phyloP scores from a whole-genome alignment of 2,329 filamentous ascomycete species.

The Alternaria rosae region DNA sequence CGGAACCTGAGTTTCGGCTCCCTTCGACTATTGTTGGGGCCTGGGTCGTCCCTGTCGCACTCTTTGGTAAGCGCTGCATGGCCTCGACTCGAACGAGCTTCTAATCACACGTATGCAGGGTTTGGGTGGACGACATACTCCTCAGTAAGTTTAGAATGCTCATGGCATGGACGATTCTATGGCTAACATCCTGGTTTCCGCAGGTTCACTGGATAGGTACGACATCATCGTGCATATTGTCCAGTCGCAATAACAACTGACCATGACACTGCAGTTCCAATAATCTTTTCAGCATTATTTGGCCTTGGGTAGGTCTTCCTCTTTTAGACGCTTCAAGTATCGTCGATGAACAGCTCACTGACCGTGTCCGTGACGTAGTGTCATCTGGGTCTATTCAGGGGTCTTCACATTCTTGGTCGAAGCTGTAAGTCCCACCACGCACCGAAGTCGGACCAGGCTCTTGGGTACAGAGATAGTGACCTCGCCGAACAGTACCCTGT shows the following conservation, averaged over 20 bases:
- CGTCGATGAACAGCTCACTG: conserved; percentile 39
- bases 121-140: conserved; percentile 87
- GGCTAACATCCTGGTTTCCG: conserved; percentile 38
- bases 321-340: conserved; percentile 28
- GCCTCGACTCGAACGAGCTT: conserved; percentile 30
- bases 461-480: conserved; percentile 30
- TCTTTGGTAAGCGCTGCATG: conserved; percentile 70
- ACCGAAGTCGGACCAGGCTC: conserved; percentile 33
- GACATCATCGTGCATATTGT: conserved; percentile 30
- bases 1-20: conserved; percentile 87
- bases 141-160: conserved; percentile 72
- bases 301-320: conserved; percentile 51
- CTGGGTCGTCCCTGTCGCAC: conserved; percentile 76
- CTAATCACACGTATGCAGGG: conserved; percentile 50
- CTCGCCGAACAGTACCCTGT: conserved; percentile 53
- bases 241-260: conserved; percentile 43
- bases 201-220: conserved; percentile 61
- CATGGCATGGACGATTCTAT: conserved; percentile 54
- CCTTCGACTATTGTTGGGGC: conserved; percentile 73
- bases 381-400: conserved; percentile 79
- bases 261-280: conserved; percentile 53
- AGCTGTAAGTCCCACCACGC: conserved; percentile 48
- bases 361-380: conserved; percentile 57
- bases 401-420: conserved; percentile 89
- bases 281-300: conserved; percentile 58